Percentiles rank a stretch among this genome's conserved stretches.
Evolutionary conservation across 2,329 filamentous ascomycete species (phyloP).

Genomic region (Escovopsis weberi): DNA sequence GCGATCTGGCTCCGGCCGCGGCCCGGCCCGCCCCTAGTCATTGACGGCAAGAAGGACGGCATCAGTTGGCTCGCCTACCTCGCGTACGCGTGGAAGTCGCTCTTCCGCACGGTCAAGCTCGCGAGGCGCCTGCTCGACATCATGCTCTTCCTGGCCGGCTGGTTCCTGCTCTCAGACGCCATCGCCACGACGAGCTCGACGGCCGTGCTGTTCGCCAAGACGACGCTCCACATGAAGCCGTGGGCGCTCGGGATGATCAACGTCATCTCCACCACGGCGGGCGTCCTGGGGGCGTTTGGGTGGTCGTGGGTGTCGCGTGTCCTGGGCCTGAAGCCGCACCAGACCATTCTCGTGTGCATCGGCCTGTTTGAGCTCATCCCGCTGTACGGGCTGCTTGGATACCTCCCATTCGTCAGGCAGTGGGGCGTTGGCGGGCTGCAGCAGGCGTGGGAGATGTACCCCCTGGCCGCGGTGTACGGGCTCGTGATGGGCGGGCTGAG

Average conservation of each 20-base stretch:
- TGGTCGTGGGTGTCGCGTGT: constrained; percentile 69
- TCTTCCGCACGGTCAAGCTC: constrained; percentile 65
- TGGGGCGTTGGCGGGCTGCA: constrained; percentile 77
- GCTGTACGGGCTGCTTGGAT: constrained; percentile 77
- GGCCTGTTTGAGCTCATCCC: constrained; percentile 84
- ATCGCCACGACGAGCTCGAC: constrained; percentile 92
- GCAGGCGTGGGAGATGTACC: constrained; percentile 94
- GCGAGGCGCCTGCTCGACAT: constrained; percentile 62
- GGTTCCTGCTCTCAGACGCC: constrained; percentile 89
- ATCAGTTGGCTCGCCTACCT: constrained; percentile 54
- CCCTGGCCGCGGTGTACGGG: constrained; percentile 78
- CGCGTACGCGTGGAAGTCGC: constrained; percentile 68
- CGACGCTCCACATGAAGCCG: constrained; percentile 75
- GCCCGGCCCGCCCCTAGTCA: constrained; percentile 66
- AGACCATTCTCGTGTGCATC: constrained; percentile 88
- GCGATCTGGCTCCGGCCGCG: constrained; percentile 77
- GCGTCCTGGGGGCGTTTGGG: constrained; percentile 75
- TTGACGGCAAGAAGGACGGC: constrained; percentile 21
- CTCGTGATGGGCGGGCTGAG: constrained; percentile 87
- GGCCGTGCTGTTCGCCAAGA: constrained; percentile 91
- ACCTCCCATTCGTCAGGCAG: constrained; percentile 61
- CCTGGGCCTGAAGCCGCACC: constrained; percentile 58
- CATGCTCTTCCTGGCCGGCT: constrained; percentile 66
- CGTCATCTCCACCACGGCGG: constrained; percentile 73
- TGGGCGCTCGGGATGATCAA: constrained; percentile 85